These are phyloP conservation scores for Stephanocyclus meneghinianus DNA, from an alignment of 352 stramenopile species.

Conservation along the genomic window DNA sequence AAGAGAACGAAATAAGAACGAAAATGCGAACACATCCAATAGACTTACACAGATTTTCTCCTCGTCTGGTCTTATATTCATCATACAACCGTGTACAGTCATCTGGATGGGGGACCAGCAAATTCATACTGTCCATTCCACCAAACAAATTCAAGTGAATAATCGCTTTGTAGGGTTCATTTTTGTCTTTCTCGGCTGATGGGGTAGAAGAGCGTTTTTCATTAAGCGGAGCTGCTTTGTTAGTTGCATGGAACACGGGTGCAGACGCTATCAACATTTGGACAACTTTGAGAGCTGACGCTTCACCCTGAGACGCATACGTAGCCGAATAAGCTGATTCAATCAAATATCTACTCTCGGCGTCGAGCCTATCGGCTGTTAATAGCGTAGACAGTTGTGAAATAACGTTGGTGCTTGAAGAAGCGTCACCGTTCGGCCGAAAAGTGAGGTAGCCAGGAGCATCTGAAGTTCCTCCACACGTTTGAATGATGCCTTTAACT, in stretches of 20 bases:
- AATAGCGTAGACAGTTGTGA: slow-evolving; percentile 57
- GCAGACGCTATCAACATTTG: slow-evolving; percentile 36
- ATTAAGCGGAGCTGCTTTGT: slow-evolving; percentile 23
- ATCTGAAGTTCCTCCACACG: slow-evolving; percentile 2
- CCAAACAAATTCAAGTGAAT: slow-evolving; percentile 57
- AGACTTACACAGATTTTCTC: slow-evolving; percentile 15
- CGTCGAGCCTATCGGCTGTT: slow-evolving; percentile 47
- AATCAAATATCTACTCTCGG: slow-evolving; percentile 41
- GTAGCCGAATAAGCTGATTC: slow-evolving; percentile 33
- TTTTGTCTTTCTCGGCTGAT: slow-evolving; percentile 23
- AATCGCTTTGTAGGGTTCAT: slow-evolving; percentile 25
- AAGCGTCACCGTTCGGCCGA: slow-evolving; percentile 9
- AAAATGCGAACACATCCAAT: neutral
- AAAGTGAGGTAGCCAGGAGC: slow-evolving; percentile 30
- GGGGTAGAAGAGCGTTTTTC: slow-evolving; percentile 11
- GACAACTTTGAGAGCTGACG: slow-evolving; percentile 27
- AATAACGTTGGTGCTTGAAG: slow-evolving; percentile 32
- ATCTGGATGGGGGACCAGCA: slow-evolving; percentile 34
- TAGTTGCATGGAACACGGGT: slow-evolving; percentile 76
- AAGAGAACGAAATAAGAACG: neutral
- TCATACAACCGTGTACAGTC: slow-evolving; percentile 36
- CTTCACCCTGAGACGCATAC: slow-evolving; percentile 10
- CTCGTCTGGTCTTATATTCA: slow-evolving; percentile 41
- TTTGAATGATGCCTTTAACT: slow-evolving; percentile 1
- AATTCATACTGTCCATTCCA: slow-evolving; percentile 55